Evolutionary conservation across 169 alveolate genomes (phyloP).

Genomic region (Pseudocohnilembus persalinus): DNA sequence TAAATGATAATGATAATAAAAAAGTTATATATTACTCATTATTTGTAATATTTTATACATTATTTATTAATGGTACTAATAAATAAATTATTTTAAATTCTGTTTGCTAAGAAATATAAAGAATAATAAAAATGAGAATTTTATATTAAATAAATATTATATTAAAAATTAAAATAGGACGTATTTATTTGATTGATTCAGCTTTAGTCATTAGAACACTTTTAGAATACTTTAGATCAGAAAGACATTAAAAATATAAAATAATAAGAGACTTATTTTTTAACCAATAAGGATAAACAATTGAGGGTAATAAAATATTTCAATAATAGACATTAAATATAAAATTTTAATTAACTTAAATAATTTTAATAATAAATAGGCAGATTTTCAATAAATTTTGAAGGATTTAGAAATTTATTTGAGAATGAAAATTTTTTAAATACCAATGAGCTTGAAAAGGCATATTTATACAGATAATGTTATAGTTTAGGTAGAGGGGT

Average conservation of each 20-base stretch:
- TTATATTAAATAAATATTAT: too few species aligned
- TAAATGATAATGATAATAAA: not conserved
- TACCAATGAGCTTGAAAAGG: slow-evolving; percentile 8
- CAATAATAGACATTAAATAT: not conserved
- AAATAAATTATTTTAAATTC: too few species aligned
- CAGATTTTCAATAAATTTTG: not conserved
- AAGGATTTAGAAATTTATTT: not conserved
- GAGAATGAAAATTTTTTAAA: not conserved
- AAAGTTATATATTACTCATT: too few species aligned
- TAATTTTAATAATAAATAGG: slow-evolving; percentile 5
- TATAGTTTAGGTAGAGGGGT: slow-evolving; percentile 19
- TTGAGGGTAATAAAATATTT: slow-evolving; percentile 8
- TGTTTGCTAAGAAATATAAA: too few species aligned
- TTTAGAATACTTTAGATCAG: slow-evolving; percentile 20
- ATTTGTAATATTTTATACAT: too few species aligned
- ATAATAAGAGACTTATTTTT: slow-evolving; percentile 9
- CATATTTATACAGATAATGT: slow-evolving; percentile 26
- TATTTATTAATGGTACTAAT: too few species aligned
- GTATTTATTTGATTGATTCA: slow-evolving; percentile 9
- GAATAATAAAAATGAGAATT: too few species aligned
- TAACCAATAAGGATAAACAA: not conserved
- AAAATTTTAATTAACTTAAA: not conserved
- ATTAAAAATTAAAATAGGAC: not conserved
- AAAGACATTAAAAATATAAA: slow-evolving; percentile 7
- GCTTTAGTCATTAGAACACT: slow-evolving; percentile 5